phyloP scores from a whole-genome alignment of 2,329 filamentous ascomycete species.

The Fusarium sp. region DNA sequence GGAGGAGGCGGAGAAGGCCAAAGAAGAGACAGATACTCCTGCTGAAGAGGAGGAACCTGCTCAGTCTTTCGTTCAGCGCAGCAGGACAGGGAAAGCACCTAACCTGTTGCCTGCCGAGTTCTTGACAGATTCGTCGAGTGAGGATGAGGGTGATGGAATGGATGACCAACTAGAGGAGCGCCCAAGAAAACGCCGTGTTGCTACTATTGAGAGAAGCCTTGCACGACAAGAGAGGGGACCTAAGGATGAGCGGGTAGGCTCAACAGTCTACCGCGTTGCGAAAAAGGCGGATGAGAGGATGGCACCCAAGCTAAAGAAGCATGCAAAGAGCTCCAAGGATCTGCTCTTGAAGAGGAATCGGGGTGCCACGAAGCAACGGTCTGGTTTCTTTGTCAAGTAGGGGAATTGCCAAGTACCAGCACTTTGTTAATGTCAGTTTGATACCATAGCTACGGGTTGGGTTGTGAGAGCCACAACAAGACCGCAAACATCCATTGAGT shows the following conservation, averaged over 20 bases:
- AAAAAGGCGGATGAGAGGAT: constrained; percentile 58
- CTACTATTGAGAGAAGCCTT: constrained; percentile 53
- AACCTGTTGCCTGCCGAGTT: constrained; percentile 64
- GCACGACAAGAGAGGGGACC: constrained; percentile 53
- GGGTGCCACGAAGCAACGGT: constrained; percentile 48
- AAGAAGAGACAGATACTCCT: constrained; percentile 31
- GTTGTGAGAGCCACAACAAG: neutral
- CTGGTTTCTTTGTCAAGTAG: constrained; percentile 57
- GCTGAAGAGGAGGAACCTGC: constrained; percentile 18
- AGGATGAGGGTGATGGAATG: constrained; percentile 52
- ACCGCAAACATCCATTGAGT: neutral
- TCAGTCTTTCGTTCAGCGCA: constrained; percentile 23
- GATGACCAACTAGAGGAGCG: constrained; percentile 36
- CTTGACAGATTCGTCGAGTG: constrained; percentile 63
- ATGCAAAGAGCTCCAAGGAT: constrained; percentile 56
- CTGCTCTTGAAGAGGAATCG: constrained; percentile 59
- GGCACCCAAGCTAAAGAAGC: constrained; percentile 60
- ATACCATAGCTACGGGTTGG: constrained; percentile 12
- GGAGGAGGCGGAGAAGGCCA: constrained; percentile 34
- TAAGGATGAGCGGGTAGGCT: constrained; percentile 61
- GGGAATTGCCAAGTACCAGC: neutral
- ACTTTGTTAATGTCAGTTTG: constrained; percentile 16
- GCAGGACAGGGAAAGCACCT: constrained; percentile 53
- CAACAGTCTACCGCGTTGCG: constrained; percentile 64
- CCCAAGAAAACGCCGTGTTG: constrained; percentile 59